These are phyloP conservation scores for Ceratocystis variospora DNA, from an alignment of 2,329 filamentous ascomycete genomes.

Conservation along the genomic window DNA sequence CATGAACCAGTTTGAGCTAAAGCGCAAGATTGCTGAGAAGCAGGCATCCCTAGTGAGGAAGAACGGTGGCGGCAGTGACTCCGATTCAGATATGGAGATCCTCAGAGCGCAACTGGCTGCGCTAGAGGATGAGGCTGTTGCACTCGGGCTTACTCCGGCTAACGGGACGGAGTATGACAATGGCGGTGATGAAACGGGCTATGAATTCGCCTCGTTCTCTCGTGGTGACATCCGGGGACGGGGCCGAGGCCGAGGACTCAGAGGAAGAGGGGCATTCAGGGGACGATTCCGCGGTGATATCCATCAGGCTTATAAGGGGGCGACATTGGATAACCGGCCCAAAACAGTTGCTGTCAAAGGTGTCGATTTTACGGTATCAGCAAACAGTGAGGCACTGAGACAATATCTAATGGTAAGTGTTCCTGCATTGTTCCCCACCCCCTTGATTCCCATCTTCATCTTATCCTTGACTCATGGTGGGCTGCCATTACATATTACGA, in stretches of 20 bases:
- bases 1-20: constrained; percentile 51
- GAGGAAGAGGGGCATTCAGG: constrained; percentile 26
- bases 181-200: constrained; percentile 24
- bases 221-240: constrained; percentile 23
- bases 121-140: constrained; percentile 59
- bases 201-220: background rate
- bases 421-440: background rate
- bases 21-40: constrained; percentile 45
- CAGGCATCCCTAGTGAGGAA: constrained; percentile 39
- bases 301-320: constrained; percentile 44
- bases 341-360: constrained; percentile 52
- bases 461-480: constrained; percentile 4
- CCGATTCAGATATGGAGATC: constrained; percentile 42
- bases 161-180: constrained; percentile 28
- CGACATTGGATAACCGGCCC: constrained; percentile 63
- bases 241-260: constrained; percentile 31
- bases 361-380: constrained; percentile 46
- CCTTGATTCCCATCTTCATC: background rate
- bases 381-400: constrained; percentile 54
- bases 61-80: constrained; percentile 23
- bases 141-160: constrained; percentile 52
- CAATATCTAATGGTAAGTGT: constrained; percentile 56
- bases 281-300: constrained; percentile 28
- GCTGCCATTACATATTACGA: background rate
- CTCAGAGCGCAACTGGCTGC: constrained; percentile 58